These are phyloP conservation scores for Akanthomyces dipterigenus DNA, from an alignment of 2,329 filamentous ascomycete species.

Conservation along the genomic window DNA sequence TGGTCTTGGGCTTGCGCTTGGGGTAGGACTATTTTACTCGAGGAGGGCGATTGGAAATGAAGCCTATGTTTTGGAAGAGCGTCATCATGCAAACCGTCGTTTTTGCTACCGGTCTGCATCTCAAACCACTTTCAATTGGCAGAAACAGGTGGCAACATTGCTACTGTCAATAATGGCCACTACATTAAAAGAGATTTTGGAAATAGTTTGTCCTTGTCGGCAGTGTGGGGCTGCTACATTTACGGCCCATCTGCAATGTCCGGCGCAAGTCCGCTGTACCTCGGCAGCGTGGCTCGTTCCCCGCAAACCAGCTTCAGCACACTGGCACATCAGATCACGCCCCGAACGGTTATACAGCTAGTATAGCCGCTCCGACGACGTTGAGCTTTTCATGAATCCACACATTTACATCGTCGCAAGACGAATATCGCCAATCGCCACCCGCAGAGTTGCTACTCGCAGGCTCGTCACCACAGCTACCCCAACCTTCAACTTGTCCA, in stretches of 20 bases:
- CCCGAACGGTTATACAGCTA: constrained; percentile 4
- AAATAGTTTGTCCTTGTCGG: no score
- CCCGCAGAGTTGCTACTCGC: not conserved
- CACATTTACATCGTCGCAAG: constrained; percentile 2
- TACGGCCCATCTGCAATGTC: not conserved
- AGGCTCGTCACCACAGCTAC: not conserved
- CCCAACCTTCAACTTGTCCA: not conserved
- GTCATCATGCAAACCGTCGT: no score
- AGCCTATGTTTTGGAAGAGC: not conserved
- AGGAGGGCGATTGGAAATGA: not conserved
- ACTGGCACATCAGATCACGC: not conserved
- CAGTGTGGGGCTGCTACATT: not conserved
- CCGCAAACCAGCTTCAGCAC: constrained; percentile 3
- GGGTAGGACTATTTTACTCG: not conserved
- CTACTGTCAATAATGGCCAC: no score
- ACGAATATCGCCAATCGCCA: not conserved
- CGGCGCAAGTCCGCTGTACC: not conserved
- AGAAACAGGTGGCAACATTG: no score
- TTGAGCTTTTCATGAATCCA: not conserved
- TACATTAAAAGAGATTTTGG: no score
- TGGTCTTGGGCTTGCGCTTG: not conserved
- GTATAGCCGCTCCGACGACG: not conserved
- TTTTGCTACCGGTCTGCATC: no score
- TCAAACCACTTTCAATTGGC: no score
- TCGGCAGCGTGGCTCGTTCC: not conserved